These are phyloP conservation scores for Lumnitzera littorea DNA, from an alignment of 345 rosid genomes.

Conservation along the genomic window DNA sequence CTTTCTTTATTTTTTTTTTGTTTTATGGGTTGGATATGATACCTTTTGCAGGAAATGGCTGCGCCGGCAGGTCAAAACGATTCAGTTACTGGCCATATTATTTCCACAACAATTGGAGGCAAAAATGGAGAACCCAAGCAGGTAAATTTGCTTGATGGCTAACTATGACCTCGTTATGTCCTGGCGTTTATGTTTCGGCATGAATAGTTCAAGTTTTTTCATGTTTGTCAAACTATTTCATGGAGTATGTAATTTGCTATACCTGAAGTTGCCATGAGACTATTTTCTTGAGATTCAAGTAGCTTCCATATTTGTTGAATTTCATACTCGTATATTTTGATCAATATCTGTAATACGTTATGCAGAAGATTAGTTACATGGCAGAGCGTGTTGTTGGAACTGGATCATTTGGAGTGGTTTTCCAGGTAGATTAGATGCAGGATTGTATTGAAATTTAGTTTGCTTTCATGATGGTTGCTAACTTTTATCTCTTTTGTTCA, in stretches of 20 bases:
- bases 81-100: slow-evolving; percentile 81
- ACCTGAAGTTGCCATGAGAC: too few relatives aligned
- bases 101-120: slow-evolving; percentile 86
- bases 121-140: slow-evolving; percentile 91
- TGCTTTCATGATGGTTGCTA: neutral
- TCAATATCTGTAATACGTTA: slow-evolving; percentile 3
- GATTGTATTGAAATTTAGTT: neutral
- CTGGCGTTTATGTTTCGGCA: too few relatives aligned
- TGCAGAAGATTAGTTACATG: slow-evolving; percentile 85
- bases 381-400: slow-evolving; percentile 87
- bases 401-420: slow-evolving; percentile 82
- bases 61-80: slow-evolving; percentile 64
- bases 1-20: neutral
- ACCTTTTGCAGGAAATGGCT: slow-evolving; percentile 51
- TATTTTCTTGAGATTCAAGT: neutral
- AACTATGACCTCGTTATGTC: too few relatives aligned
- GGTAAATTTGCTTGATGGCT: slow-evolving; percentile 23
- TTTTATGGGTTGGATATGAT: neutral
- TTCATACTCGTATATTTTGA: neutral
- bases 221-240: too few relatives aligned
- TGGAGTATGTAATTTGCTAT: too few relatives aligned
- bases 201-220: too few relatives aligned
- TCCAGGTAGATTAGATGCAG: slow-evolving; percentile 37
- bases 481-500: neutral
- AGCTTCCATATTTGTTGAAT: neutral